Evolutionary conservation across 345 rosid genomes (phyloP).

Genomic region (Melaleuca alternifolia): DNA sequence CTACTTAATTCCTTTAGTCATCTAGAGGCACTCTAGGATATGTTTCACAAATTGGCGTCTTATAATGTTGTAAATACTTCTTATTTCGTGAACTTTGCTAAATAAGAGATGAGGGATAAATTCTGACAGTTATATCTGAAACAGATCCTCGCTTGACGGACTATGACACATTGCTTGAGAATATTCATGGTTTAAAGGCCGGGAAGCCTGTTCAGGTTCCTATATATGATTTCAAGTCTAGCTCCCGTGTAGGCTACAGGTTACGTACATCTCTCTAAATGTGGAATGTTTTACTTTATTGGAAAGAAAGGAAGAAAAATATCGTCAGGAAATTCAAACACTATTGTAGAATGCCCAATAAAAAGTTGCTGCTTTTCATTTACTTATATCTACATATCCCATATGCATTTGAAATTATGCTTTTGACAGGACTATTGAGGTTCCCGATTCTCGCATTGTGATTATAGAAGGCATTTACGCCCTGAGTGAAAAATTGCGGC

Average conservation of each 20-base stretch:
- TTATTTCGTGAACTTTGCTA: not conserved
- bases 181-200: conserved; percentile 68
- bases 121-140: conserved; percentile 4
- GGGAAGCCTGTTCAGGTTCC: conserved; percentile 93
- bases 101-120: not conserved
- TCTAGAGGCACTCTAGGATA: not conserved
- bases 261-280: conserved; percentile 1
- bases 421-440: conserved; percentile 66
- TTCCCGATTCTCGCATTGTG: conserved; percentile 87
- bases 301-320: not conserved
- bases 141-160: conserved; percentile 97
- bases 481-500: conserved; percentile 79
- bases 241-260: conserved; percentile 90
- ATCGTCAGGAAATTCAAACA: not conserved
- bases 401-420: not conserved
- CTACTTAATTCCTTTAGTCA: not conserved
- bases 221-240: conserved; percentile 86
- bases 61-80: not conserved
- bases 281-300: not conserved
- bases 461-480: conserved; percentile 95
- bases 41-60: not conserved
- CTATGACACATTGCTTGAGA: conserved; percentile 80
- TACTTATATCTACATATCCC: not conserved
- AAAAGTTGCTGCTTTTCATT: not conserved
- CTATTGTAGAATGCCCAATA: not conserved